Percentiles rank a stretch among this genome's conserved stretches.
Evolutionary conservation across 805 yeast species (phyloP).

Genomic region (Suhomyces pyralidae): DNA sequence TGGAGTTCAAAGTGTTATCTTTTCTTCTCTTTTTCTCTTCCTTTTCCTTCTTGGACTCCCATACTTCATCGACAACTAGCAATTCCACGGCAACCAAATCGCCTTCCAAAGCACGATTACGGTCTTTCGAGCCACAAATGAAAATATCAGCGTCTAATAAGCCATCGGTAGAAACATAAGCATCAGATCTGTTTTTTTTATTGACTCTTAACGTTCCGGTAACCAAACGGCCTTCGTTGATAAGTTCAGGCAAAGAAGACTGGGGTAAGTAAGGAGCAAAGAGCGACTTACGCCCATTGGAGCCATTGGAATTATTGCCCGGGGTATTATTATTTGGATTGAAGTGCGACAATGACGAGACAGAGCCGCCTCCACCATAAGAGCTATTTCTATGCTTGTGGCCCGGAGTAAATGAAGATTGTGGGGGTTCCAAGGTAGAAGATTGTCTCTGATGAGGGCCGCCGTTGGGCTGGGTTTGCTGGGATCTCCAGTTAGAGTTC

Average conservation of each 20-base stretch:
- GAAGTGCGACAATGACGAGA: constrained; percentile 45
- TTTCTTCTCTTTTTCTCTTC: constrained; percentile 95
- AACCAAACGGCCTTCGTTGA: constrained; percentile 86
- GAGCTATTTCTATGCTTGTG: constrained; percentile 72
- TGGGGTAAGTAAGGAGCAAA: constrained; percentile 97
- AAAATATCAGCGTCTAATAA: constrained; percentile 93
- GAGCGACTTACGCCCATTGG: constrained; percentile 65
- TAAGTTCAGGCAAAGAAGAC: constrained; percentile 82
- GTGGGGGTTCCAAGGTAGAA: constrained; percentile 37
- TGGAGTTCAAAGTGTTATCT: constrained; percentile 45
- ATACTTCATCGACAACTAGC: constrained; percentile 92
- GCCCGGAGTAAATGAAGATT: constrained; percentile 61
- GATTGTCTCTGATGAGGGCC: constrained; percentile 20
- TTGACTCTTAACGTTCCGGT: constrained; percentile 92
- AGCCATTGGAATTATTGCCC: constrained; percentile 27
- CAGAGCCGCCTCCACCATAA: constrained; percentile 53
- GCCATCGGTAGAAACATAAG: constrained; percentile 97
- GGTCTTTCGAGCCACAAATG: constrained; percentile 96
- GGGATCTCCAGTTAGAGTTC: constrained; percentile 66
- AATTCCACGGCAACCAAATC: constrained; percentile 95
- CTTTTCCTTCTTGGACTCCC: constrained; percentile 94
- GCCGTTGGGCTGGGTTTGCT: constrained; percentile 39
- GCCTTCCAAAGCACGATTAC: constrained; percentile 96
- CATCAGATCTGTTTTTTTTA: constrained; percentile 94
- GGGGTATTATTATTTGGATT: constrained; percentile 23